phyloP scores from a whole-genome alignment of 768 basidiomycete species.

The Leccinum variicolor region DNA sequence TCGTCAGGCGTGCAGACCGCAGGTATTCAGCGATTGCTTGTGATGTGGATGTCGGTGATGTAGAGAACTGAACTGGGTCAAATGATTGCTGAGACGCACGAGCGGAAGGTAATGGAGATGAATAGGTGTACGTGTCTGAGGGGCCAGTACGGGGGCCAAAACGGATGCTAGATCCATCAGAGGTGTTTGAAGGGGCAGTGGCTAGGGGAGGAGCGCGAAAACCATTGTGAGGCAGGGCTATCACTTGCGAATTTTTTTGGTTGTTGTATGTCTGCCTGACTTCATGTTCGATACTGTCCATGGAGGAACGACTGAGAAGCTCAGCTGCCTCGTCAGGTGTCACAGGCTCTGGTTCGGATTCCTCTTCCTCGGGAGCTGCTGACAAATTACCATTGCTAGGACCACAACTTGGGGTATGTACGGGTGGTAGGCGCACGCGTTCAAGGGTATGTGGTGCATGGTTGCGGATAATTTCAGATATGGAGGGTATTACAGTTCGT shows the following conservation, averaged over 20 bases:
- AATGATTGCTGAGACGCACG: slow-evolving; percentile 23
- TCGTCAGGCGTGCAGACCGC: slow-evolving; percentile 82
- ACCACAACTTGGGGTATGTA: slow-evolving; percentile 46
- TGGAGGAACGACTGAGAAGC: slow-evolving; percentile 73
- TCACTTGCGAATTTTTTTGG: slow-evolving; percentile 38
- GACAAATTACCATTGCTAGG: slow-evolving; percentile 43
- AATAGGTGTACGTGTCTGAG: slow-evolving; percentile 55
- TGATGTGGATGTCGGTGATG: slow-evolving; percentile 54
- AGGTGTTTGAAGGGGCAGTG: slow-evolving; percentile 43
- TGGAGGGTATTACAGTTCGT: slow-evolving; percentile 68
- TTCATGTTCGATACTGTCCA: slow-evolving; percentile 87
- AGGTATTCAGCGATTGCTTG: slow-evolving; percentile 84
- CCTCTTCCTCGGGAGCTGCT: slow-evolving; percentile 49
- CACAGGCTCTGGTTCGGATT: slow-evolving; percentile 47
- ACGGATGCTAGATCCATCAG: slow-evolving; percentile 52
- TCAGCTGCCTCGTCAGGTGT: slow-evolving; percentile 59
- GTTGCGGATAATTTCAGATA: slow-evolving; percentile 83
- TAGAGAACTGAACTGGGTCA: slow-evolving; percentile 27
- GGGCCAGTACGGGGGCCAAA: slow-evolving; percentile 20
- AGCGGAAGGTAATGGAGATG: slow-evolving; percentile 37
- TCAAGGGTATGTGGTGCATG: slow-evolving; percentile 62
- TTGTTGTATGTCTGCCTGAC: slow-evolving; percentile 65
- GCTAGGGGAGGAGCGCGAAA: slow-evolving; percentile 33
- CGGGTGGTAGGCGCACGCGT: slow-evolving; percentile 43
- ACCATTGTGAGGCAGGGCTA: slow-evolving; percentile 40